Evolutionary conservation across 2,329 filamentous ascomycete genomes (phyloP), one percentile per base, ranked within the genome.

Genomic region (Fusarium musae): DNA sequence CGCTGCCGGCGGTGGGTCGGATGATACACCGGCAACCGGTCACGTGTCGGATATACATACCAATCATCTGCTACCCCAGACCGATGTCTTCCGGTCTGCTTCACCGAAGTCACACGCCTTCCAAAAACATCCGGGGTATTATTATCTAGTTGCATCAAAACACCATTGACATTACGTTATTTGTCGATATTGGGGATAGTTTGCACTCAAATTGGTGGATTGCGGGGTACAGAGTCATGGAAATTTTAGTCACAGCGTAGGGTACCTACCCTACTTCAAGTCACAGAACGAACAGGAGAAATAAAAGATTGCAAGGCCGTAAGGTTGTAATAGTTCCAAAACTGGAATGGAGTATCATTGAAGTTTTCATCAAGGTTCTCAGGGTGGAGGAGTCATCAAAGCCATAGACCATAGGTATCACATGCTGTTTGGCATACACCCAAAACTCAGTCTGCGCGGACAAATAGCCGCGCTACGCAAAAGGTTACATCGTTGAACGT

Each of bases 1-100:
- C 19, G 47, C 23, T 59, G 23, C 70, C 60, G 70, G 49, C n/a
- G 56, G 66, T 70, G 62, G 66, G 62, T 73, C 70, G 70, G 66
- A 42, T n/a, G 47, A 43, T 9, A 40, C 30, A 32, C 70, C 60
- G 60, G 60, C 60, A 34, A 49, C 70, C 70, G 70, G 60, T 72
- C 70, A 72, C 70, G 70, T 72, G 70, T 52, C 69, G 59, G 64
- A n/a, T 43, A 1, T 28, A 23, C n/a, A 6, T 30, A 32, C 66
- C 66, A 69, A 69, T 63, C 32, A 58, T 15, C 9, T 32, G 10
- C 1, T 59, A 49, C 61, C 53, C 59, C 69, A 72, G 42, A 68
- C 63, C 70, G 70, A 70, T 57, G 53, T 52, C 44, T 73, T 39
- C 60, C 70, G 70, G 60, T 61, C 5, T 36, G 21, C 36, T 47